These are phyloP conservation scores for Phytophthora chlamydospora DNA, from an alignment of 352 stramenopile genomes.

Conservation along the genomic window DNA sequence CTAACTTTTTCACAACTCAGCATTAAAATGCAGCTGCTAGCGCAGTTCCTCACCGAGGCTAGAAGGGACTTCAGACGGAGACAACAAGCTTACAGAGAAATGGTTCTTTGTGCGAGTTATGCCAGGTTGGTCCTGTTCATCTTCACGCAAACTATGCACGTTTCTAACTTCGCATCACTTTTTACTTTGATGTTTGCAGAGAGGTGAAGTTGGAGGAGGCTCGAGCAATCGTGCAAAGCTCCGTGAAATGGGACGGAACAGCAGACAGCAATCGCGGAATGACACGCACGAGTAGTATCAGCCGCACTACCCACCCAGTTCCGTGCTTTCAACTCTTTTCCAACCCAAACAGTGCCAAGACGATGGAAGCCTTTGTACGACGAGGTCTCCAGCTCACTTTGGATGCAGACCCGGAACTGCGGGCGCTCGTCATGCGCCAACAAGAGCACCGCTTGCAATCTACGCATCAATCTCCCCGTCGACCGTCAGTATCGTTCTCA, in stretches of 20 bases:
- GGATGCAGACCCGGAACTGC: constrained; percentile 67
- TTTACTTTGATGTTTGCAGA: constrained; percentile 13
- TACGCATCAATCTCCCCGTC: constrained; percentile 22
- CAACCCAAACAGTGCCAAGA: constrained; percentile 23
- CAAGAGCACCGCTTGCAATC: constrained; percentile 34
- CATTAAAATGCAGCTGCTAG: constrained; percentile 66
- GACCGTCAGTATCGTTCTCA: constrained; percentile 37
- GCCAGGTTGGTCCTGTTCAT: constrained; percentile 36
- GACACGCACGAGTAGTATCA: constrained; percentile 10
- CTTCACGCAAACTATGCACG: neutral
- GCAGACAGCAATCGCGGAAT: constrained; percentile 15
- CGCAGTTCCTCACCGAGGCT: constrained; percentile 46
- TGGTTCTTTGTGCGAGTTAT: constrained; percentile 55
- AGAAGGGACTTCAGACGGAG: constrained; percentile 52
- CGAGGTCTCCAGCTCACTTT: constrained; percentile 72
- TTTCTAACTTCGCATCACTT: neutral
- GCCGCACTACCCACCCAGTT: constrained; percentile 14
- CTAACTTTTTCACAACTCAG: constrained; percentile 15
- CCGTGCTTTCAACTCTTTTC: constrained; percentile 66
- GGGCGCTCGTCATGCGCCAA: constrained; percentile 54
- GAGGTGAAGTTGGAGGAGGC: constrained; percentile 75
- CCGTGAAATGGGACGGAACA: constrained; percentile 39
- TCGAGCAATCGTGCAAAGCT: constrained; percentile 73
- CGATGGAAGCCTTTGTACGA: constrained; percentile 67
- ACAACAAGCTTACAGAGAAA: constrained; percentile 58